Conservation (phyloP, 495 filamentous ascomycete species). For the Chaetomidium leptoderma region DNA sequence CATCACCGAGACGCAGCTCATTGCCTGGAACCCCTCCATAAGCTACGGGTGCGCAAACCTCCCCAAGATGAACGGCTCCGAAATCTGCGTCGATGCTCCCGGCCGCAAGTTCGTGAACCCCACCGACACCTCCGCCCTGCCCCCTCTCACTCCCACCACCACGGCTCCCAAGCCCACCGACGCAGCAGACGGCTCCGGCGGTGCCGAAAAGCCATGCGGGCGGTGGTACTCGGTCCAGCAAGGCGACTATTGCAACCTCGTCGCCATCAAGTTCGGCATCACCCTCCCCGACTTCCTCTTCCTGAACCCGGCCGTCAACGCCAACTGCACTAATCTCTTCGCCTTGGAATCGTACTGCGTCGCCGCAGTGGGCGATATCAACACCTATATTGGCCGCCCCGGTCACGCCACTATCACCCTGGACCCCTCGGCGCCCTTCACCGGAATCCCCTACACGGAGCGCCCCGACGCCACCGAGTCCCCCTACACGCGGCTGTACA, state of each 20-base stretch:
- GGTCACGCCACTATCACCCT: constrained; percentile 7
- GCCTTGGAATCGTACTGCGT: constrained; percentile 29
- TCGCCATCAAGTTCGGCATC: constrained; percentile 27
- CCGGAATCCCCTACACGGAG: constrained; percentile 13
- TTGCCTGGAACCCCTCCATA: constrained; percentile 20
- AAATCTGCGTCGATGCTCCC: constrained; percentile 14
- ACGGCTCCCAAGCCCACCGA: constrained; percentile 21
- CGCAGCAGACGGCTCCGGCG: constrained; percentile 6
- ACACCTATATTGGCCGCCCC: constrained; percentile 8
- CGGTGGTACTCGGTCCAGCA: constrained; percentile 19
- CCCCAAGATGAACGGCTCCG: not conserved
- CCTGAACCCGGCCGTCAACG: constrained; percentile 29
- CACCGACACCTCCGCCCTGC: not conserved
- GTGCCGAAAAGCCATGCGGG: constrained; percentile 18
- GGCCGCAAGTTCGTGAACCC: not conserved
- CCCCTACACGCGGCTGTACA: constrained; percentile 1
- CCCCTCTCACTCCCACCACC: not conserved
- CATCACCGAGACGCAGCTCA: constrained; percentile 29
- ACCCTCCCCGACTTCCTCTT: constrained; percentile 28
- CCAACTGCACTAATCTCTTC: constrained; percentile 34
- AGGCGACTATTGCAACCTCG: constrained; percentile 32
- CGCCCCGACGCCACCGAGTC: not conserved
- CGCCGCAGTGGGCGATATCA: constrained; percentile 27
- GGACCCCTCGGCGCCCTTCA: not conserved
- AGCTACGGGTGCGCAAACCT: constrained; percentile 1